A percentile compares a stretch with the other conserved stretches of the same genome.
Evolutionary conservation across 2,329 filamentous ascomycete genomes (phyloP).

Genomic region (Aspergillus vadensis): DNA sequence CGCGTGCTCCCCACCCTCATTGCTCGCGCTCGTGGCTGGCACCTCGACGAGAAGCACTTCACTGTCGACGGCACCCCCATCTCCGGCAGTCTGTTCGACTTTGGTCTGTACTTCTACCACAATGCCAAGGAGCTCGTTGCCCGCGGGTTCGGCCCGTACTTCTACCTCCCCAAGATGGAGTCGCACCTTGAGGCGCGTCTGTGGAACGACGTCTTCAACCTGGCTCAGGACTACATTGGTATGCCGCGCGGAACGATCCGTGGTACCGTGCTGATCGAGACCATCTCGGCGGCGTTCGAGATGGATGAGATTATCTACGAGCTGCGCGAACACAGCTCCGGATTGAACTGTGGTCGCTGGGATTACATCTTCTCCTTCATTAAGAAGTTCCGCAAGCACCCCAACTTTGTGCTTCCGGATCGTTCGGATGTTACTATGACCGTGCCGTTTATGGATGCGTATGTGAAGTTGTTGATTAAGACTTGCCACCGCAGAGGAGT

Average conservation of each 20-base stretch:
- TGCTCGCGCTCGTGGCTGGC: slow-evolving; percentile 93
- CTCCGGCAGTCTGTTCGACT: slow-evolving; percentile 90
- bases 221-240: slow-evolving; percentile 88
- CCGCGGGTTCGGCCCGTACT: slow-evolving; percentile 88
- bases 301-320: slow-evolving; percentile 99
- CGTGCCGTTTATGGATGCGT: slow-evolving; percentile 96
- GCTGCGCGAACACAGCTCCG: slow-evolving; percentile 91
- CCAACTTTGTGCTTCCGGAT: slow-evolving; percentile 90
- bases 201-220: slow-evolving; percentile 98
- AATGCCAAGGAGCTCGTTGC: slow-evolving; percentile 87
- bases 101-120: slow-evolving; percentile 99
- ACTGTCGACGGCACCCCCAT: slow-evolving; percentile 94
- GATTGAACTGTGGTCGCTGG: slow-evolving; percentile 98
- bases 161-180: slow-evolving; percentile 98
- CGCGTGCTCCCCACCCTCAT: slow-evolving; percentile 85
- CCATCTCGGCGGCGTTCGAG: slow-evolving; percentile 95
- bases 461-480: slow-evolving; percentile 96
- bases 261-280: slow-evolving; percentile 95
- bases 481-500: slow-evolving; percentile 95
- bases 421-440: slow-evolving; percentile 94
- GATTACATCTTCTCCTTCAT: slow-evolving; percentile 99
- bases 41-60: slow-evolving; percentile 97
- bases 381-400: slow-evolving; percentile 97
- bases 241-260: slow-evolving; percentile 90
- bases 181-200: slow-evolving; percentile 94